Evolutionary conservation across 1,139 yeast genomes (phyloP).

Genomic region (Geotrichum siamense): DNA sequence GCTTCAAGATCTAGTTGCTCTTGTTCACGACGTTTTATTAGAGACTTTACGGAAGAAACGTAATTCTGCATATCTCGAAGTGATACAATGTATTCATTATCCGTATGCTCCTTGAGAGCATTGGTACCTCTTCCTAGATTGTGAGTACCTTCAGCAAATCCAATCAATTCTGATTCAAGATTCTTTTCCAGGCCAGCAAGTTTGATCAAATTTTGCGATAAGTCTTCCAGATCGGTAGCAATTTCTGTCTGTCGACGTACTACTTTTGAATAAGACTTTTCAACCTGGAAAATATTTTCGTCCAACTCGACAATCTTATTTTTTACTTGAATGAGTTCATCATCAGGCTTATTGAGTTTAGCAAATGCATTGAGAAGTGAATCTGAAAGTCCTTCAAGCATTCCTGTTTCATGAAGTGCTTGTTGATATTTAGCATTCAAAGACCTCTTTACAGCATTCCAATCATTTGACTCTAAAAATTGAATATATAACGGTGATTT

Average conservation of each 20-base stretch:
- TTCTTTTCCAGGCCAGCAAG: constrained; percentile 50
- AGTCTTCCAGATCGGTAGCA: constrained; percentile 62
- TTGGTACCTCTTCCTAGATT: constrained; percentile 43
- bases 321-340: constrained; percentile 76
- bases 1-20: constrained; percentile 89
- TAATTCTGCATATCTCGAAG: constrained; percentile 85
- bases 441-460: constrained; percentile 70
- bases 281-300: constrained; percentile 72
- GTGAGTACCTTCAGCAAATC: constrained; percentile 48
- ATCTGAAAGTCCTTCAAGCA: constrained; percentile 67
- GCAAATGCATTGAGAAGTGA: constrained; percentile 88
- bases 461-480: constrained; percentile 73
- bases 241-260: constrained; percentile 68
- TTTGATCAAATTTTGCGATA: constrained; percentile 62
- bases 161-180: constrained; percentile 45
- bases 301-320: constrained; percentile 78
- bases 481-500: constrained; percentile 66
- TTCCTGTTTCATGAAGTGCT: constrained; percentile 26
- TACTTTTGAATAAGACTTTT: constrained; percentile 66
- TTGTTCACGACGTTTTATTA: constrained; percentile 81
- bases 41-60: constrained; percentile 62
- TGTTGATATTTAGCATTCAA: constrained; percentile 30
- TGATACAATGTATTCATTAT: constrained; percentile 74
- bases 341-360: constrained; percentile 63
- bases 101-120: constrained; percentile 55